Conservation (phyloP, 306 rosid genomes). For the Trichosanthes cucumerina region DNA sequence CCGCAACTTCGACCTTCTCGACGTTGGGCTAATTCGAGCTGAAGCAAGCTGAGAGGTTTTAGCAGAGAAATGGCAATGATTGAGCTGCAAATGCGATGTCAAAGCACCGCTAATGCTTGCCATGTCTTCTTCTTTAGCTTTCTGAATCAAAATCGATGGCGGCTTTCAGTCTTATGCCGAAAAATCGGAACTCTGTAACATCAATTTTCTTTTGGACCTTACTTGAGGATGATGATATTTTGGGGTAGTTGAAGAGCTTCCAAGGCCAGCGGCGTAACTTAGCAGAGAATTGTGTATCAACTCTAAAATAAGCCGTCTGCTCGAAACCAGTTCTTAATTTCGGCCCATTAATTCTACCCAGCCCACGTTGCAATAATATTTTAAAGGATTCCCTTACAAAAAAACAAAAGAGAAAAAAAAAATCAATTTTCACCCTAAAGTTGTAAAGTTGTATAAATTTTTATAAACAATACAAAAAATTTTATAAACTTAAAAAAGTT, state of each 20-base stretch:
- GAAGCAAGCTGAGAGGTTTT: conserved; percentile 23
- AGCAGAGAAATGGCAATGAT: conserved; percentile 18
- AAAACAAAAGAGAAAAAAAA: no score
- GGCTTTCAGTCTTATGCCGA: not conserved
- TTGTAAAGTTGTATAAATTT: no score
- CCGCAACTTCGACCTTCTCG: conserved; percentile 21
- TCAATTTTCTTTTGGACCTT: not conserved
- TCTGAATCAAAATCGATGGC: not conserved
- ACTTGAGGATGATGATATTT: conserved; percentile 18
- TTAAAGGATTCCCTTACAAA: no score
- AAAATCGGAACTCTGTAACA: conserved; percentile 11
- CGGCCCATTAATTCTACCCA: not conserved
- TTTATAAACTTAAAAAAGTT: no score
- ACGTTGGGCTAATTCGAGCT: conserved; percentile 19
- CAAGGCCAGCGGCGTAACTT: not conserved
- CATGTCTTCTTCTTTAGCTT: conserved; percentile 25
- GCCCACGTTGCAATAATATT: not conserved
- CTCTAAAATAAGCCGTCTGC: not conserved
- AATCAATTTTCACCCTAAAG: no score
- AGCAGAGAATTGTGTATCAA: not conserved
- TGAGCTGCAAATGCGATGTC: conserved; percentile 35
- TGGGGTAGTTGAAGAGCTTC: not conserved
- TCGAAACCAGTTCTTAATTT: not conserved
- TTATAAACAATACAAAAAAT: no score
- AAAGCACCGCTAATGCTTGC: conserved; percentile 39